Evolutionary conservation across 495 filamentous ascomycete species (phyloP), one percentile per base, ranked within the genome.

Genomic region (Cryomyces minteri): DNA sequence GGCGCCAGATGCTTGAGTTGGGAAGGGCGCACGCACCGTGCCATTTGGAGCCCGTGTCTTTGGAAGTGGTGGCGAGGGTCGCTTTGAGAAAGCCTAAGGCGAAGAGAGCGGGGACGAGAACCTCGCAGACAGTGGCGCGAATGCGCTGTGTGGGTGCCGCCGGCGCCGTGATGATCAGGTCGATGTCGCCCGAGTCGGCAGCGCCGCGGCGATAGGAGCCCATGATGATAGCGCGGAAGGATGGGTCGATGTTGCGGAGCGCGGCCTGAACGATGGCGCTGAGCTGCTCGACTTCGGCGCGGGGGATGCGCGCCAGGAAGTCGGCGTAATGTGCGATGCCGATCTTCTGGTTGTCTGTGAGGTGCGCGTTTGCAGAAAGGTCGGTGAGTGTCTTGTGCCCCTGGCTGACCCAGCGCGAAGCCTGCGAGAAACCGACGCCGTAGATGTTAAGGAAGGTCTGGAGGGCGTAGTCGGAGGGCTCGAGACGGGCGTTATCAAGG

Each of bases 141-240:
- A 92, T 72, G n/a, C 64, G 59, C 8, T 68, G 63, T 18, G 76
- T 60, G 0, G 57, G 58, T 0, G 78, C 75, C 5, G 68, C 65
- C 1, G 66, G 68, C 56, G 82, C 84, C 4, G 90, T 94, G 48
- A 95, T 71, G 44, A 98, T 76, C 31, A 87, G 61, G 56, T 95
- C 90, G 48, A 95, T 79, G 59, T 95, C 88, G 0, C 84, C 79
- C 5, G 74, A 88, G 45, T 68, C 70, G 8, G 65, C 57, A 6
- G 82, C 70, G 36, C 87, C 87, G 33, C 90, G 80, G 6, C 90
- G 78, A 58, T 93, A 95, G 44, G 83, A 92, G 1, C 90, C 90
- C 31, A 78, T 76, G 31, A 93, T 69, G 43, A 81, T 79, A 46
- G 85, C 65, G 61, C 87, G 59, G 59, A 81, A 68, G 4, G 58